Base-by-base conservation (phyloP, 2,329 filamentous ascomycete genomes). In the Acrodontium crateriforme region DNA sequence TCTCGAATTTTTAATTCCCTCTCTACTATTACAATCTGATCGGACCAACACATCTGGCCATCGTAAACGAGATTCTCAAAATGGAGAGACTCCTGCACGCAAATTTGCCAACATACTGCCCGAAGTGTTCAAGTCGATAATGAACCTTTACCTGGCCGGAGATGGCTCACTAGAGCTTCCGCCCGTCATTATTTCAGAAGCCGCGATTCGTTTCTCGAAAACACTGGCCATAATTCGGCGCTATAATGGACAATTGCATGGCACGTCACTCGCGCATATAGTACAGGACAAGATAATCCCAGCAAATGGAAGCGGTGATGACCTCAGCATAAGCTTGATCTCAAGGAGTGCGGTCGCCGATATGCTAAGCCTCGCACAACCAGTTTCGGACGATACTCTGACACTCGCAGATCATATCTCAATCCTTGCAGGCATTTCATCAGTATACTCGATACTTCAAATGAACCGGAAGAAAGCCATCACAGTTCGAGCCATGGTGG, bases 401-500 rank as follows among this genome's bases (percentile, higher is more conserved):
- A 11, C 55, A 5, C 49, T 54, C 11, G 49, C 52, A 11, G 48
- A 55, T 21, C 46, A 46, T 13, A 73, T 81, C 8, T 72, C 78
- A 7, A 76, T 94, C 18, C 62, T 94, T 10, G 77, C 83, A 40
- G 87, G 84, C 9, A 83, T 95, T 39, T 78, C 83, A 6, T 74
- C 79, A n/a, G 73, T 91, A n/a, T 62, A 94, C 7, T 78, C 82
- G 0, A 65, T 71, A 5, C 56, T 98, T 6, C 82, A 81, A 1
- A 70, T 87, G 35, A 73, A 84, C 34, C 71, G 89, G 32, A 95
- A 94, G 57, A 92, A 91, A 54, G 84, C 81, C 4, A 78, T 95
- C 58, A 73, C 94, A 1, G 68, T 93, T 44, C 76, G 81, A 42
- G 84, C 94, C 46, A 66, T 95, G 27, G 68, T 98, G 6, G 77